These are phyloP conservation scores for Neopestalotiopsis sp. DNA, from an alignment of 2,329 filamentous ascomycete species.

Conservation along the genomic window DNA sequence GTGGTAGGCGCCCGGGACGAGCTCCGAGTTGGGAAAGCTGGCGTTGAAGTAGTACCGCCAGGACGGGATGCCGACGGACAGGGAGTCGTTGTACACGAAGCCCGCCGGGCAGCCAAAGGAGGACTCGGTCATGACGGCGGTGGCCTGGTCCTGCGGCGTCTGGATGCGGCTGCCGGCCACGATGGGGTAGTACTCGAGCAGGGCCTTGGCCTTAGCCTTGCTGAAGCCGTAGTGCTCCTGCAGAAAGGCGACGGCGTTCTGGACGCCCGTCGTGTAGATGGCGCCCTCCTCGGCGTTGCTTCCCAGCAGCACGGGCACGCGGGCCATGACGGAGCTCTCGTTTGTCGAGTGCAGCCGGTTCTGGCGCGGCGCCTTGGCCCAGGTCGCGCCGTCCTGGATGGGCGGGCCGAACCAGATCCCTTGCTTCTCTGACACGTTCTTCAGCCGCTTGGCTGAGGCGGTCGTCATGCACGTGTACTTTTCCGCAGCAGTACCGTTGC, in stretches of 20 bases:
- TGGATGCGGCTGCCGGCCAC: not conserved
- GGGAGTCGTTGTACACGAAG: constrained; percentile 33
- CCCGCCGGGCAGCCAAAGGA: constrained; percentile 26
- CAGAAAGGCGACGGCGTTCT: constrained; percentile 8
- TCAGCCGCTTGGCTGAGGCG: not conserved
- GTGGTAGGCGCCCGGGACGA: constrained; percentile 38
- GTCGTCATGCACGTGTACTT: constrained; percentile 7
- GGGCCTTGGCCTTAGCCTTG: not conserved
- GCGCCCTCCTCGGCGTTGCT: constrained; percentile 10
- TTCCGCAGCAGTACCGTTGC: not conserved
- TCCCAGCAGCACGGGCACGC: constrained; percentile 9
- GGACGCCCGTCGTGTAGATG: constrained; percentile 9
- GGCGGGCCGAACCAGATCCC: constrained; percentile 12
- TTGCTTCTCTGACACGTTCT: constrained; percentile 2
- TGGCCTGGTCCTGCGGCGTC: constrained; percentile 7
- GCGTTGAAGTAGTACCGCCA: constrained; percentile 25
- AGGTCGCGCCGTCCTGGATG: constrained; percentile 13
- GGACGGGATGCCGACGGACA: constrained; percentile 31
- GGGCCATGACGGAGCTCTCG: constrained; percentile 10
- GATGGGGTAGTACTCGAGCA: constrained; percentile 15
- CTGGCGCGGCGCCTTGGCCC: constrained; percentile 9
- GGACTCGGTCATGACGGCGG: constrained; percentile 26
- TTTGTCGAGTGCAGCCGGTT: constrained; percentile 12
- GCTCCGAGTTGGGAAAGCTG: constrained; percentile 30
- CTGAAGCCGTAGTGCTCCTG: constrained; percentile 6